A percentile compares a stretch with the other conserved stretches of the same genome.
phyloP scores from a whole-genome alignment of 306 rosid species.

The Boehmeria nivea region DNA sequence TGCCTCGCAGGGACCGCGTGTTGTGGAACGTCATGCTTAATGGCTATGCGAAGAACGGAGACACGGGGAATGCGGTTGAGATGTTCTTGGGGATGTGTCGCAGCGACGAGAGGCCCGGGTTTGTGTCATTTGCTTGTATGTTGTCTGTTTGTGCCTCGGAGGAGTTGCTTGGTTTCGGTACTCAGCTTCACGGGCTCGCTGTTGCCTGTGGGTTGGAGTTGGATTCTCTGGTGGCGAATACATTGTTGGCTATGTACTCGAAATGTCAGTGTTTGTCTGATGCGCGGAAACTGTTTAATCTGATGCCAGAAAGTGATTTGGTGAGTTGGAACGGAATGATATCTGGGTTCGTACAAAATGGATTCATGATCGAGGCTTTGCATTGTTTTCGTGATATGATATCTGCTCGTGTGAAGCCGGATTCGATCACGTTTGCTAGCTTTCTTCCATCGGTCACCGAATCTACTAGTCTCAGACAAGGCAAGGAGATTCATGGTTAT shows the following conservation, averaged over 20 bases:
- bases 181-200: slow-evolving; percentile 68
- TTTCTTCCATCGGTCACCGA: slow-evolving; percentile 22
- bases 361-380: slow-evolving; percentile 23
- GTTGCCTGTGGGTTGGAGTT: slow-evolving; percentile 41
- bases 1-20: slow-evolving; percentile 52
- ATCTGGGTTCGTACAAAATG: slow-evolving; percentile 21
- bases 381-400: slow-evolving; percentile 14
- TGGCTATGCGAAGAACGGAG: slow-evolving; percentile 58
- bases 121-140: slow-evolving; percentile 54
- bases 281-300: slow-evolving; percentile 11
- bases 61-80: slow-evolving; percentile 33
- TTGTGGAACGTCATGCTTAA: slow-evolving; percentile 80
- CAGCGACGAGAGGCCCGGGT: slow-evolving; percentile 34
- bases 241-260: slow-evolving; percentile 23
- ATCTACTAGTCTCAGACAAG: not conserved
- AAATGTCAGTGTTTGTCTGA: slow-evolving; percentile 16
- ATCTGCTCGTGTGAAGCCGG: slow-evolving; percentile 13
- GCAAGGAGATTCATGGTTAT: slow-evolving; percentile 25
- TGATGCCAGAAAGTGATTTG: slow-evolving; percentile 20
- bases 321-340: slow-evolving; percentile 32
- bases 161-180: slow-evolving; percentile 45
- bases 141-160: slow-evolving; percentile 53
- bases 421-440: slow-evolving; percentile 19
- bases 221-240: slow-evolving; percentile 22
- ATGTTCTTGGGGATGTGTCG: slow-evolving; percentile 51